These are phyloP conservation scores for Chlorella ohadii DNA, from an alignment of 139 green algal species.

Conservation along the genomic window DNA sequence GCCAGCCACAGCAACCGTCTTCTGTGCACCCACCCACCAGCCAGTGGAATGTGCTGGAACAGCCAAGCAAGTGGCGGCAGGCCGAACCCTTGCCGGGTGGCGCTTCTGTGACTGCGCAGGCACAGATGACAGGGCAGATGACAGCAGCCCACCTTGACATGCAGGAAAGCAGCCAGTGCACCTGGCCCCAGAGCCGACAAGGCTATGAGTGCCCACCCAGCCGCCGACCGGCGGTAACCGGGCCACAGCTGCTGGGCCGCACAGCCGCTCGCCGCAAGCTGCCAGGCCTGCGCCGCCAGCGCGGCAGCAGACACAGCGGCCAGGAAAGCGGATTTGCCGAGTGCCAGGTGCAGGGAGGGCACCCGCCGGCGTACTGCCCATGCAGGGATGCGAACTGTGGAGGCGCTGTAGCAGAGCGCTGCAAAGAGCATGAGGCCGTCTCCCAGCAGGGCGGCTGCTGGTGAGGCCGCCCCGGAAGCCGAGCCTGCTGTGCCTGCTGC, in stretches of 20 bases:
- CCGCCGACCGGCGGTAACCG: neutral
- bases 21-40: no score
- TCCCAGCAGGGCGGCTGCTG: neutral
- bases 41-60: no score
- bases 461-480: neutral
- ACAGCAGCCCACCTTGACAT: conserved; percentile 31
- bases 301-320: conserved; percentile 4
- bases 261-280: neutral
- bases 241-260: conserved; percentile 1
- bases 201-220: conserved; percentile 12
- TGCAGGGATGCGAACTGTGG: conserved; percentile 38
- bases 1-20: no score
- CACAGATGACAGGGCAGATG: no score
- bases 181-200: conserved; percentile 35
- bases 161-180: conserved; percentile 21
- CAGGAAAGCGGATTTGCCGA: conserved; percentile 45
- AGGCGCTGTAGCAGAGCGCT: conserved; percentile 39
- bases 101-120: no score
- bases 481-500: neutral
- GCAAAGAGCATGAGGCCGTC: conserved; percentile 16
- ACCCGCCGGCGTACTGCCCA: conserved; percentile 27
- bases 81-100: no score
- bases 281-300: neutral
- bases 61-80: neutral
- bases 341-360: conserved; percentile 29